phyloP scores from a whole-genome alignment of 2,329 filamentous ascomycete genomes.

The Ascochyta lentis region DNA sequence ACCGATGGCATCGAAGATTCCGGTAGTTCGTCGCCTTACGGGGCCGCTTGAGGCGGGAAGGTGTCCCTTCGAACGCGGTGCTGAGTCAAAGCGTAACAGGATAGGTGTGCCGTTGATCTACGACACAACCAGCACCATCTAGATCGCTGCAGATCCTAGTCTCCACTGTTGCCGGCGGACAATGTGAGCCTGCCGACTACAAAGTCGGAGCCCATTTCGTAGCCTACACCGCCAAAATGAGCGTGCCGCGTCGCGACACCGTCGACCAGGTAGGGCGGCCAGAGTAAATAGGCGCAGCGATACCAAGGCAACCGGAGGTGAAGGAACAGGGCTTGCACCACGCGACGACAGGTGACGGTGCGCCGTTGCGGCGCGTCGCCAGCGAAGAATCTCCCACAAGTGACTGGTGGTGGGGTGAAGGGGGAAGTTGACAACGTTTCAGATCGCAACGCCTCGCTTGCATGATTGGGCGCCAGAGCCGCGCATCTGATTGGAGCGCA shows the following conservation, averaged over 20 bases:
- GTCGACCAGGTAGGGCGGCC: slow-evolving; percentile 9
- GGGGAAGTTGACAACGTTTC: slow-evolving; percentile 23
- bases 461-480: slow-evolving; percentile 30
- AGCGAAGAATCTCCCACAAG: slow-evolving; percentile 22
- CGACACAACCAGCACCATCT: slow-evolving; percentile 28
- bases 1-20: slow-evolving; percentile 11
- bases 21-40: slow-evolving; percentile 19
- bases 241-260: slow-evolving; percentile 27
- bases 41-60: slow-evolving; percentile 22
- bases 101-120: slow-evolving; percentile 32
- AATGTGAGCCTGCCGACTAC: slow-evolving; percentile 32
- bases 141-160: slow-evolving; percentile 23
- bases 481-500: slow-evolving; percentile 37
- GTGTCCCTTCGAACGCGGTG: slow-evolving; percentile 20
- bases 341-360: slow-evolving; percentile 43
- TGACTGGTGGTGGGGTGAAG: slow-evolving; percentile 28
- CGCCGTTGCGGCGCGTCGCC: slow-evolving; percentile 39
- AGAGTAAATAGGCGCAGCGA: slow-evolving; percentile 17
- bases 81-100: slow-evolving; percentile 24
- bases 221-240: slow-evolving; percentile 15
- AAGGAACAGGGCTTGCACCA: slow-evolving; percentile 28
- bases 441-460: slow-evolving; percentile 19
- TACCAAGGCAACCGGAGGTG: slow-evolving; percentile 25
- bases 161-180: slow-evolving; percentile 22
- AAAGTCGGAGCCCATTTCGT: slow-evolving; percentile 22